These are phyloP conservation scores for Fusarium annulatum DNA, from an alignment of 2,329 filamentous ascomycete genomes.

Conservation along the genomic window DNA sequence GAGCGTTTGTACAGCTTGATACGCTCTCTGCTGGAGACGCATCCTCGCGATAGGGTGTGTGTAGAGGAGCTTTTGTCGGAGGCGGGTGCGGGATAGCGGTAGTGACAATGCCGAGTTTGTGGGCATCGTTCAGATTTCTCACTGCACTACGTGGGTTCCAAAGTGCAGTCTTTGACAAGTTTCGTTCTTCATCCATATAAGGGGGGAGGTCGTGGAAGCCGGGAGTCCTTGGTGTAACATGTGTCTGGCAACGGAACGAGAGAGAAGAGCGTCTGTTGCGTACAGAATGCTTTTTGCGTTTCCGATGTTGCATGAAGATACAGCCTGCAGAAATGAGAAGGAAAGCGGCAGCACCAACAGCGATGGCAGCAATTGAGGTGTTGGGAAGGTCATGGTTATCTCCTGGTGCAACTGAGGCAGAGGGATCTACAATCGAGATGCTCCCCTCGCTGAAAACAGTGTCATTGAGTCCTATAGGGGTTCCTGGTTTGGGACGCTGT, in stretches of 20 bases:
- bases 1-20: constrained; percentile 49
- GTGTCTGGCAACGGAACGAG: constrained; percentile 64
- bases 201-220: constrained; percentile 27
- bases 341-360: constrained; percentile 52
- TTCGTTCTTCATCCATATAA: constrained; percentile 38
- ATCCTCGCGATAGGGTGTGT: constrained; percentile 33
- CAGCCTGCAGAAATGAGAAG: constrained; percentile 54
- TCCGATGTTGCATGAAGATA: constrained; percentile 59
- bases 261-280: constrained; percentile 53
- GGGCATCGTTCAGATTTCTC: neutral
- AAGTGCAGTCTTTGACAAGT: constrained; percentile 14
- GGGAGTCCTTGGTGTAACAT: constrained; percentile 39
- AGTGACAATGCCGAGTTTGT: constrained; percentile 33
- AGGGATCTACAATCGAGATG: constrained; percentile 50
- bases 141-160: constrained; percentile 19
- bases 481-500: constrained; percentile 56
- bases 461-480: constrained; percentile 54
- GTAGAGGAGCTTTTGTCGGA: constrained; percentile 25
- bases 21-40: constrained; percentile 49
- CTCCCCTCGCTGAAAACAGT: constrained; percentile 56
- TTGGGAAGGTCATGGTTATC: constrained; percentile 47
- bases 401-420: constrained; percentile 21
- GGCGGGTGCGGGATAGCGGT: constrained; percentile 38
- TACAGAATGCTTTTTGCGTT: constrained; percentile 51
- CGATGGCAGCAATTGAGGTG: constrained; percentile 58